Base-by-base conservation (phyloP, 75 land plant species). In the Isoetes taiwanensis region DNA sequence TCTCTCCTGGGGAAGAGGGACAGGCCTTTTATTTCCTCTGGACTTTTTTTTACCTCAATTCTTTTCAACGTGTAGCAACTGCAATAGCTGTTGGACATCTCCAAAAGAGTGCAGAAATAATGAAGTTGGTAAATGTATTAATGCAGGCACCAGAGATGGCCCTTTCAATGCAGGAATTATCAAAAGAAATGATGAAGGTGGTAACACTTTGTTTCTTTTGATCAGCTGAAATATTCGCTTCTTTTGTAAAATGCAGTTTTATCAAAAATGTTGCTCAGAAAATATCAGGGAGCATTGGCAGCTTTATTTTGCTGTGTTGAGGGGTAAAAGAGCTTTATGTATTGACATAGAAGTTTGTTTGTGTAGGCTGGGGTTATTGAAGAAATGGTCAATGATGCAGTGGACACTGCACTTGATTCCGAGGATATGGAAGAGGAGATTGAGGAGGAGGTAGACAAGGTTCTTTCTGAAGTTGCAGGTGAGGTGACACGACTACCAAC, bases 101-200 rank as follows among this genome's bases (percentile, higher is more conserved):
- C 60, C 70, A 77, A 37, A 87, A 93, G 72, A 93, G 98, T 65
- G 72, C 96, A 30, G 96, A 93, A 54, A 85, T 93, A 11, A 87
- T 93, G 96, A 88, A 79, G 65, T 80, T 93, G 54, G 96, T 93
- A 35, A 93, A 88, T 68, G 74, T 70, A 16, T 81, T 93, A 6
- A 87, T 93, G 95, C 87, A 84, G 60, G 98, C 90, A 20, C 98
- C 98, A 48, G 83, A 93, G 67, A 62, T 93, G 34, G 89, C 98
- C 35, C 62, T 59, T 6, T 87, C 96, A 19, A 93, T 93, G 96
- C 80, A 77, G 66, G 96, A 88, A 57, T 79, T 93, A 48, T 74
- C 76, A 43, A 83, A 81, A 59, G 98, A 93, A 63, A 93, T 93
- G 98, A 84, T 88, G 29, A 93, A 93, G 90, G 98, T 93, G 65